Evolutionary conservation across 2,329 filamentous ascomycete species (phyloP).

Genomic region (Teratosphaeria viscida): DNA sequence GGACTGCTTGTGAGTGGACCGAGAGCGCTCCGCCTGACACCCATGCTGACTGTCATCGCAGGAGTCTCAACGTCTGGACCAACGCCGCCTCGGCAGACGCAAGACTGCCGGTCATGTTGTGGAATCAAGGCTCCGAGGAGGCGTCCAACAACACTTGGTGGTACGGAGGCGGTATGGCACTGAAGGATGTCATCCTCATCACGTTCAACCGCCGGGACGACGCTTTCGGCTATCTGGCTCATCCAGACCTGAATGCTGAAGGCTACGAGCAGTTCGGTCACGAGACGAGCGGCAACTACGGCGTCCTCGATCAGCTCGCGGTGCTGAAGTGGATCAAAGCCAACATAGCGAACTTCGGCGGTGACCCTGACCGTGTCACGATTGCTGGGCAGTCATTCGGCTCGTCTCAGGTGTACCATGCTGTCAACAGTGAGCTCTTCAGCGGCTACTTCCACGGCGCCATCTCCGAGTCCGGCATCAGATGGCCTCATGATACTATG

Average conservation of each 20-base stretch:
- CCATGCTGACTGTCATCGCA: not conserved
- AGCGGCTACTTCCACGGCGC: not conserved
- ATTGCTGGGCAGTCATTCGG: conserved; percentile 34
- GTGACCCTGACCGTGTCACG: conserved; percentile 36
- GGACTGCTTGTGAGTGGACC: not conserved
- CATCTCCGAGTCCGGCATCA: not conserved
- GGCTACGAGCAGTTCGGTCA: conserved; percentile 29
- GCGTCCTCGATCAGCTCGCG: conserved; percentile 42
- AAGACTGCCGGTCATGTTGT: not conserved
- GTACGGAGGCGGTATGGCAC: not conserved
- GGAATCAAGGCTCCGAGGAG: not conserved
- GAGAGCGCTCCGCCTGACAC: not conserved
- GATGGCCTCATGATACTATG: not conserved
- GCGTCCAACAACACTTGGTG: not conserved
- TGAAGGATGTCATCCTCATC: not conserved
- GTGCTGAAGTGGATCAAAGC: conserved; percentile 39
- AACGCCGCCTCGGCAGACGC: not conserved
- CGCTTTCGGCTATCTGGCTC: conserved; percentile 49
- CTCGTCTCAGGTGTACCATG: not conserved
- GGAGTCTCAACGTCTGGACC: conserved; percentile 1
- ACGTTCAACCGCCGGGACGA: conserved; percentile 49
- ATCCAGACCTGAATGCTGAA: conserved; percentile 24
- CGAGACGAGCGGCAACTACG: conserved; percentile 44
- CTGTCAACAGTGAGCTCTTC: not conserved
- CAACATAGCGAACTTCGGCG: conserved; percentile 39